phyloP scores from a whole-genome alignment of 257 asterid species.

The Petrea volubilis region DNA sequence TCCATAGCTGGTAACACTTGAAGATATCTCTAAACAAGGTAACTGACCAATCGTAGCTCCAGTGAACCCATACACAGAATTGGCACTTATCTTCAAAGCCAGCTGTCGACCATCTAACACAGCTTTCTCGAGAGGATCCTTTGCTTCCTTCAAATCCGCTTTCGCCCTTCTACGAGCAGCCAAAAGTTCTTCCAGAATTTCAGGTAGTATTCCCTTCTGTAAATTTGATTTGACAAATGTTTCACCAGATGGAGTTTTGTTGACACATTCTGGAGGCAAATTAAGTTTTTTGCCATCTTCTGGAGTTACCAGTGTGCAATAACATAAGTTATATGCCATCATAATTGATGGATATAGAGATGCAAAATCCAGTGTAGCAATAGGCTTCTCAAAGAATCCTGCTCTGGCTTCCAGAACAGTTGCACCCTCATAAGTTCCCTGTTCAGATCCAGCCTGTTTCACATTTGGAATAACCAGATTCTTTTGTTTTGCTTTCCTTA shows the following conservation, averaged over 20 bases:
- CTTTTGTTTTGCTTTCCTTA: constrained; percentile 86
- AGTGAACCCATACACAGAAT: constrained; percentile 95
- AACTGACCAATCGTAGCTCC: constrained; percentile 97
- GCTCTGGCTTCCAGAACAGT: constrained; percentile 95
- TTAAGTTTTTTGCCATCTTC: constrained; percentile 85
- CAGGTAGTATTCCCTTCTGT: constrained; percentile 99
- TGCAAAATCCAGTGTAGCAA: constrained; percentile 98
- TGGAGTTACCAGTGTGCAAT: constrained; percentile 91
- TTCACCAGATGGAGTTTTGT: constrained; percentile 98
- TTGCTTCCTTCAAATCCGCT: constrained; percentile 98
- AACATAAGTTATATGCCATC: constrained; percentile 99
- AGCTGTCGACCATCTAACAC: constrained; percentile 98
- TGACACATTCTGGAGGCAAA: constrained; percentile 79
- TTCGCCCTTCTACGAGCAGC: constrained; percentile 96
- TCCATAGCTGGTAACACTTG: constrained; percentile 99
- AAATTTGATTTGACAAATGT: constrained; percentile 80
- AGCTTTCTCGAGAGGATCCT: constrained; percentile 92
- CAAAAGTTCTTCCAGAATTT: constrained; percentile 97
- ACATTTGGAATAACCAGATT: constrained; percentile 87
- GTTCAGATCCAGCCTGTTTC: constrained; percentile 91
- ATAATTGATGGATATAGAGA: constrained; percentile 96
- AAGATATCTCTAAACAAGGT: constrained; percentile 97
- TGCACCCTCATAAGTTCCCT: constrained; percentile 98
- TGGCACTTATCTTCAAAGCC: constrained; percentile 97
- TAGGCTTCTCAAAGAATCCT: constrained; percentile 95